Base-by-base conservation (phyloP, 768 basidiomycete species). In the Cystobasidium tubakii region DNA sequence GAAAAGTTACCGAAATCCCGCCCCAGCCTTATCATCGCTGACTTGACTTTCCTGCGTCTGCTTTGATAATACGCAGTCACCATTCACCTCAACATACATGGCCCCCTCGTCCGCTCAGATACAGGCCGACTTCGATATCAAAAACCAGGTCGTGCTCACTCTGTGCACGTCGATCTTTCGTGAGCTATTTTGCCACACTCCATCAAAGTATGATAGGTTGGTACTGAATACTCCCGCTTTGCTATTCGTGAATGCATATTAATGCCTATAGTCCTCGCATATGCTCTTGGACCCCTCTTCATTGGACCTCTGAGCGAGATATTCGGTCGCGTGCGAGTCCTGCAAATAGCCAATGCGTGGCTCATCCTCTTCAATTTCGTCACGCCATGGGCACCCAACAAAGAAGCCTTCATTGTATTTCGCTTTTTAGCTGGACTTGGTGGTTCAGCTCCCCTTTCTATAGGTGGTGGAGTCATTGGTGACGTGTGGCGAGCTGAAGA, bases 71-170 rank as follows among this genome's bases (percentile, higher is more conserved):
- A 7, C 3, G 21, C 57, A 62, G 57, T 84, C 83, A 7, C 88
- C 89, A 0, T 83, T 90, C 0, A 86, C 89, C 0, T 91, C 90
- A 2, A 86, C 88, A 2, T 89, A 89, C 86, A 82, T 90, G 0
- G 87, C 90, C 0, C 89, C 89, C 0, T 89, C 89, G 0, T 82
- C 83, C 0, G 74, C 76, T 1, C 83, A 86, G 66, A 77, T 91
- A 0, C 87, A 83, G 1, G 73, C 79, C 1, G 80, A 86, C 23
- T 87, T 90, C 74, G 83, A 85, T 0, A 84, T 90, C 31, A 86
- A 84, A 10, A 86, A 79, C 77, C 36, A 66, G 15, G 43, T 74
- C 10, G 12, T 34, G 15, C 33, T 33, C 15, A 25, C 10, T 27
- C 31, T 55, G 13, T 55, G 23, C 19, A 36, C 43, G 0, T 34